Evolutionary conservation across 177 flowering plant genomes (phyloP), one percentile per base, ranked within the genome.

Genomic region (Vitis hybrid): DNA sequence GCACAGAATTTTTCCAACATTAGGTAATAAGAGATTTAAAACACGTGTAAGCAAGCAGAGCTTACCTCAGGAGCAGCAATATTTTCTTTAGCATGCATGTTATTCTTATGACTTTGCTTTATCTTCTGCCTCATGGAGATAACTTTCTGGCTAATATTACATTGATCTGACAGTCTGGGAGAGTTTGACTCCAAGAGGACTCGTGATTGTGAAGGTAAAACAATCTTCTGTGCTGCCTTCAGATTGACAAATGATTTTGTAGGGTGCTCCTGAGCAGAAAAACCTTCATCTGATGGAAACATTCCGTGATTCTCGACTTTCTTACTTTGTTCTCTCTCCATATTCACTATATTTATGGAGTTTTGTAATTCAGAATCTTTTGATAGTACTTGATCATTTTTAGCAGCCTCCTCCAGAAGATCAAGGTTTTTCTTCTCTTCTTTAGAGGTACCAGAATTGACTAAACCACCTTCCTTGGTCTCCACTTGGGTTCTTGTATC

Each of bases 1-100:
- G n/a, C 17, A 40, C 10, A 11, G 8, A 34, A 34, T 5, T 34
- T 11, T 62, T 40, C n/a, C 14, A 34, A 18, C 10, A 4, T 14
- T 13, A 5, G 49, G 34, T 11, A 61, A 7, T 40, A 61, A 17
- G 18, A 17, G 18, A 17, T 17, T 17, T 17, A 17, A 17, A 17
- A 17, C 18, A 17, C 18, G 18, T 17, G 18, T 17, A 17, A 3
- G 30, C 64, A 17, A 52, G 7, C 23, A 14, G 57, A 69, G 54
- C 74, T 74, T 63, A 81, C 88, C 69, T 85, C 78, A 13, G 71
- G 67, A 62, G 68, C 59, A 48, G 61, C 72, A 56, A 64, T 70
- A 55, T 65, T 70, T 67, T 75, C 74, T 77, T 80, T 80, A 64
- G 75, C 8, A 60, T 62, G 69, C 49, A 61, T 57, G 32, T 59